Conservation (phyloP, 208 protist species). For the Herpetomonas samuelpessoai region DNA sequence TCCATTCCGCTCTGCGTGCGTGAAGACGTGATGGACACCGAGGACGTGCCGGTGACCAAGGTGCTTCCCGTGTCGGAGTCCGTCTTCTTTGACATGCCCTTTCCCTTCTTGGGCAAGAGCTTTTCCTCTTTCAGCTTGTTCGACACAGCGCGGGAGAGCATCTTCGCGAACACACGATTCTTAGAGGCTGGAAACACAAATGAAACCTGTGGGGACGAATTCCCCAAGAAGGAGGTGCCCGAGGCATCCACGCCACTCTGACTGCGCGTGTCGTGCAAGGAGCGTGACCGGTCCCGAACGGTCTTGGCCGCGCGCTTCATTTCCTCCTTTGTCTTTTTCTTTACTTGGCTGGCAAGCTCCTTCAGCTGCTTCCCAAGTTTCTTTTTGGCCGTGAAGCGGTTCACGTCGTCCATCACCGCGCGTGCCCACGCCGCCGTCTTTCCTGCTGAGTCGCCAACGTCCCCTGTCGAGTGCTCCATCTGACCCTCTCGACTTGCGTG, state of each 20-base stretch:
- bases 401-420: not conserved
- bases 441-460: too few species aligned
- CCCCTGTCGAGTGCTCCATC: not conserved
- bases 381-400: not conserved
- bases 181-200: not conserved
- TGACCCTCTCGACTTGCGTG: too few species aligned
- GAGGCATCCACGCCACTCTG: not conserved
- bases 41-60: not conserved
- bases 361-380: not conserved
- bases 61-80: not conserved
- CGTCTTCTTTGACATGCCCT: not conserved
- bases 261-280: not conserved
- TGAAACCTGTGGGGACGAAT: too few species aligned
- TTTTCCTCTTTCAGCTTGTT: not conserved
- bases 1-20: too few species aligned
- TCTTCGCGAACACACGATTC: not conserved
- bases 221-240: not conserved
- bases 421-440: not conserved
- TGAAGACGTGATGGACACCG: not conserved
- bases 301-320: not conserved
- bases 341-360: not conserved
- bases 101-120: not conserved
- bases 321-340: not conserved
- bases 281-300: not conserved
- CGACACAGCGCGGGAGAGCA: not conserved